phyloP scores from a whole-genome alignment of 345 rosid genomes.

The Eucalyptus sp. region DNA sequence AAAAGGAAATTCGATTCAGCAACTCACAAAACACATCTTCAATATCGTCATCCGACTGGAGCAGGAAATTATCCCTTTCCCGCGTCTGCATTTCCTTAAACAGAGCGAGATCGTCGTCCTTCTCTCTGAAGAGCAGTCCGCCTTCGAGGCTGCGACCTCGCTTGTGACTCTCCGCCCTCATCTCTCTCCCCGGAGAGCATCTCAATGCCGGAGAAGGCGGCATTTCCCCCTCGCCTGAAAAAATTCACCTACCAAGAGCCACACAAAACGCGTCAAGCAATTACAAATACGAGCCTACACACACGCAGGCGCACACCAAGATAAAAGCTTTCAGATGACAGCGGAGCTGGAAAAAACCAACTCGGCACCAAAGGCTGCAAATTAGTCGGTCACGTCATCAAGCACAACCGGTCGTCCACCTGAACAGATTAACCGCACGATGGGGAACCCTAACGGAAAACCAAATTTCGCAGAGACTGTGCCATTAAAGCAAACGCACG shows the following conservation, averaged over 20 bases:
- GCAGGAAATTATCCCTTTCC: constrained; percentile 81
- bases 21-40: constrained; percentile 84
- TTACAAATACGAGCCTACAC: not conserved
- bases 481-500: not conserved
- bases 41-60: constrained; percentile 62
- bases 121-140: constrained; percentile 44
- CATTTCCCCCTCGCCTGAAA: constrained; percentile 21
- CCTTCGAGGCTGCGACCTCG: constrained; percentile 74
- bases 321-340: not conserved
- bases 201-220: constrained; percentile 85
- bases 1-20: not conserved
- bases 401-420: not conserved
- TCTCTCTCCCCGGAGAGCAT: constrained; percentile 70
- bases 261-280: not conserved
- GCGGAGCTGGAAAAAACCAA: not conserved
- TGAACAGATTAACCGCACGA: not conserved
- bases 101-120: constrained; percentile 84
- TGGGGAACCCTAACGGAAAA: not conserved
- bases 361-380: not conserved
- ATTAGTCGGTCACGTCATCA: not conserved
- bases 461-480: not conserved
- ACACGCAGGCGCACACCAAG: not conserved
- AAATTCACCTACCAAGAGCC: not conserved
- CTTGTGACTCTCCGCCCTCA: constrained; percentile 45
- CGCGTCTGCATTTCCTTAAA: constrained; percentile 83